Conservation (phyloP, 805 yeast genomes). For the Candida krabiensis region DNA sequence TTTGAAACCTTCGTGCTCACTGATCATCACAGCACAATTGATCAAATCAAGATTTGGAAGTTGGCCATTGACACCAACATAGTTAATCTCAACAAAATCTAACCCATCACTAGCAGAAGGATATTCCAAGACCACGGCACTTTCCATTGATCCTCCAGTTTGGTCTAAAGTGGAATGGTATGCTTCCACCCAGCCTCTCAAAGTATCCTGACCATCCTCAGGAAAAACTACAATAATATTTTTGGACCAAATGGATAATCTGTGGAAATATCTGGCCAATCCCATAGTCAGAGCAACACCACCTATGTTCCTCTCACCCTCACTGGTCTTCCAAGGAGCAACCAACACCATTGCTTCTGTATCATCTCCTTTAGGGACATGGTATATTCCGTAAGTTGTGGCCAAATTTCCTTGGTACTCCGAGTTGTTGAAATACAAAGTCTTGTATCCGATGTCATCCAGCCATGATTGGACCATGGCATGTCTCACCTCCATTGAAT, state of each 20-base stretch:
- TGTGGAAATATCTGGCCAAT: constrained; percentile 73
- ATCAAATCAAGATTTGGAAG: constrained; percentile 89
- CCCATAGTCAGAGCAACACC: constrained; percentile 75
- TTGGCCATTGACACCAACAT: constrained; percentile 93
- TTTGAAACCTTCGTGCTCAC: constrained; percentile 73
- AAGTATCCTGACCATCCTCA: constrained; percentile 61
- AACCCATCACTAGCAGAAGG: constrained; percentile 63
- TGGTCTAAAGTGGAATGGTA: constrained; percentile 82
- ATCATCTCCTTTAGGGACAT: constrained; percentile 93
- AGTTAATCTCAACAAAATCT: constrained; percentile 70
- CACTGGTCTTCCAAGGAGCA: constrained; percentile 81
- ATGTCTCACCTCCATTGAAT: constrained; percentile 40
- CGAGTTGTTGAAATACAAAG: constrained; percentile 41
- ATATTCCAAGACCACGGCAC: constrained; percentile 83
- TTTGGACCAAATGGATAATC: constrained; percentile 94
- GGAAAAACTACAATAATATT: constrained; percentile 87
- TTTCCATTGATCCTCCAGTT: constrained; percentile 93
- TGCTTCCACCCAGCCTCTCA: constrained; percentile 90
- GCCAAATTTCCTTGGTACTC: constrained; percentile 7
- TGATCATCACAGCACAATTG: constrained; percentile 73
- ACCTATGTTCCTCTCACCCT: constrained; percentile 67
- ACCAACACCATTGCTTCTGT: constrained; percentile 92
- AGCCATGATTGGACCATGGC: constrained; percentile 57
- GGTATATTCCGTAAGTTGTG: constrained; percentile 72
- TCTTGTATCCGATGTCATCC: constrained; percentile 67